Base-by-base conservation (phyloP, 345 rosid species). In the Nephelium lappaceum region DNA sequence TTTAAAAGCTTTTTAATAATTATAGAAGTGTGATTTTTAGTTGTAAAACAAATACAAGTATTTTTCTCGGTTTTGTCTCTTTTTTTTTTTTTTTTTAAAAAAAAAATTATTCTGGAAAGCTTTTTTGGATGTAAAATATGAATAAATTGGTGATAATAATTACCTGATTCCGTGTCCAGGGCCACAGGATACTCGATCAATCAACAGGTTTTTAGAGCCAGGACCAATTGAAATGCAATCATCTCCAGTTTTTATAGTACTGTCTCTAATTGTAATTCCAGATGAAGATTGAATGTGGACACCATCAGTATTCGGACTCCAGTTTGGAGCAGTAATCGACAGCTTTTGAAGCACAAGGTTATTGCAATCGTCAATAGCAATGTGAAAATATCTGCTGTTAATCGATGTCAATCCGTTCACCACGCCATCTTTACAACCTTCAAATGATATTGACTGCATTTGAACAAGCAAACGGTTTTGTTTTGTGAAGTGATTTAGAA, bases 131-230 rank as follows among this genome's bases (percentile, higher is more conserved):
- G 31, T 31, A 2, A 31, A 31, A 31, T 2, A 31, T 31, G 36
- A 31, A 31, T 31, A 31, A 31, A 31, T 31, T 31, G 36, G 6
- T 45, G 11, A 11, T 45, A 7, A 14, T 10, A 3, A 3, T n/a
- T 58, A 89, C 91, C 92, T 89, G 39, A 90, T 86, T 24, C 93
- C 93, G 55, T 89, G 94, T 70, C 94, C 94, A 0, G 94, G 94
- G 75, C 94, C 94, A 77, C 94, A 91, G 0, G 81, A 62, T 8
- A 89, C 75, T 8, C 84, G 80, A 64, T 86, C 85, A 41, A 91
- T 82, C 84, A 85, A 83, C 16, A 85, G 42, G 72, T 88, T 83
- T 53, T 77, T 77, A 41, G 90, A 53, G 62, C 92, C 95, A 69
- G 85, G 92, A 24, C 91, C 87, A 14, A 91, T 72, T 2, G 94